A percentile compares a stretch with the other conserved stretches of the same genome.
These are phyloP conservation scores for Botryosphaeria dothidea DNA, from an alignment of 2,329 filamentous ascomycete species.

Conservation along the genomic window DNA sequence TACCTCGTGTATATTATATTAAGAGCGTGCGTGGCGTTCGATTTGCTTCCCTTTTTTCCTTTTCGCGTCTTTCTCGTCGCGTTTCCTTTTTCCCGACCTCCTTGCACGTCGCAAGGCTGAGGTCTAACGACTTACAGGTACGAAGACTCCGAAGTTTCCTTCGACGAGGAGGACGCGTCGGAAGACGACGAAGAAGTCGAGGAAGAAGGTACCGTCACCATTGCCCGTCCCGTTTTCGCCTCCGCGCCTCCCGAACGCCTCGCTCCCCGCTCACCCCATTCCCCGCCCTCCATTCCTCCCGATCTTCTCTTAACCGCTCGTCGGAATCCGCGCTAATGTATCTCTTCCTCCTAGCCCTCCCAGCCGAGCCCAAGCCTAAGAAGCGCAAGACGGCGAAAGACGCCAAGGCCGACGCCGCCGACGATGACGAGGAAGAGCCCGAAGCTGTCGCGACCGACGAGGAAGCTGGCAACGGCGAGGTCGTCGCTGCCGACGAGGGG, in stretches of 20 bases:
- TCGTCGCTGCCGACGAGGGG: conserved; percentile 27
- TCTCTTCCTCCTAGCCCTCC: neutral
- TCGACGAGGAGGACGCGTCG: conserved; percentile 19
- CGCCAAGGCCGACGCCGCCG: conserved; percentile 22
- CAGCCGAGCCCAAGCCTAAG: conserved; percentile 28
- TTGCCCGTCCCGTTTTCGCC: neutral
- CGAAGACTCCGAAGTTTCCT: conserved; percentile 20
- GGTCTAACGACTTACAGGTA: conserved; percentile 16
- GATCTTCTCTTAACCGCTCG: neutral
- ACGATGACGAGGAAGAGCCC: conserved; percentile 19
- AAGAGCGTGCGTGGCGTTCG: neutral
- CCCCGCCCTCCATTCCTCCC: neutral
- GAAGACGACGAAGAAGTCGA: conserved; percentile 17
- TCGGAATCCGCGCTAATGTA: neutral
- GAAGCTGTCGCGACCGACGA: conserved; percentile 23
- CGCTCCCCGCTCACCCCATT: neutral
- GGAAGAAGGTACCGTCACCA: neutral
- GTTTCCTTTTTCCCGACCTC: neutral
- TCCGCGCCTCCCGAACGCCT: neutral
- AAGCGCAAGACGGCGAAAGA: conserved; percentile 31
- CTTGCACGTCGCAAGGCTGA: conserved; percentile 6
- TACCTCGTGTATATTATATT: neutral
- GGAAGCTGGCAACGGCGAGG: conserved; percentile 26
- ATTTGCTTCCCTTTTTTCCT: neutral
- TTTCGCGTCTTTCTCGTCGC: neutral